Percentiles rank a stretch among this genome's conserved stretches.
Conservation (phyloP, 208 protist species). For the Porcisia hertigi region DNA sequence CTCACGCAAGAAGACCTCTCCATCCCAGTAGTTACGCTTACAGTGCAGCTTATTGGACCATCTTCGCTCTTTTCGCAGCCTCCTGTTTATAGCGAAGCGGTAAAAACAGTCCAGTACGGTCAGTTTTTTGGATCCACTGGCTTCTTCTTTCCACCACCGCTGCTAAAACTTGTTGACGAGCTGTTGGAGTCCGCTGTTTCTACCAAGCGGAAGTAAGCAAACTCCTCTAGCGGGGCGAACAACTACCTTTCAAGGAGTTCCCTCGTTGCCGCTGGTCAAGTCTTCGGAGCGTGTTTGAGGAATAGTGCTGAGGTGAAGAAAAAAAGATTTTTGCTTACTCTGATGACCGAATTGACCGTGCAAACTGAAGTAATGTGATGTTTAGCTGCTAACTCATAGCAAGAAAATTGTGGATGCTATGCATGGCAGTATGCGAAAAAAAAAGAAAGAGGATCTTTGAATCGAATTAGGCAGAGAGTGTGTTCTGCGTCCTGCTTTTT, state of each 20-base stretch:
- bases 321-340: neutral
- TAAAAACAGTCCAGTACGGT: conserved; percentile 57
- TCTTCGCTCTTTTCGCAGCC: conserved; percentile 33
- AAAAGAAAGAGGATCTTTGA: neutral
- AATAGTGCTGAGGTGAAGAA: neutral
- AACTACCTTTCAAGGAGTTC: neutral
- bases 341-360: neutral
- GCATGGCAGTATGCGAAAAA: neutral
- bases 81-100: conserved; percentile 37
- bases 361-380: neutral
- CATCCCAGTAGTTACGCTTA: conserved; percentile 36
- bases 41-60: conserved; percentile 48
- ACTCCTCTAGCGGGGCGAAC: neutral
- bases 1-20: conserved; percentile 30
- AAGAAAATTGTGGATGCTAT: neutral
- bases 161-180: conserved; percentile 54
- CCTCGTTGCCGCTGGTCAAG: neutral
- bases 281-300: neutral
- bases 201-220: conserved; percentile 19
- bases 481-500: neutral
- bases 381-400: neutral
- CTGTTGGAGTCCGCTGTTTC: conserved; percentile 18
- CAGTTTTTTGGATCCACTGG: conserved; percentile 76
- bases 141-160: conserved; percentile 69
- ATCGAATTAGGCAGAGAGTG: too few species aligned